Evolutionary conservation across 2,329 filamentous ascomycete genomes (phyloP).

Genomic region (Cercospora sojina): DNA sequence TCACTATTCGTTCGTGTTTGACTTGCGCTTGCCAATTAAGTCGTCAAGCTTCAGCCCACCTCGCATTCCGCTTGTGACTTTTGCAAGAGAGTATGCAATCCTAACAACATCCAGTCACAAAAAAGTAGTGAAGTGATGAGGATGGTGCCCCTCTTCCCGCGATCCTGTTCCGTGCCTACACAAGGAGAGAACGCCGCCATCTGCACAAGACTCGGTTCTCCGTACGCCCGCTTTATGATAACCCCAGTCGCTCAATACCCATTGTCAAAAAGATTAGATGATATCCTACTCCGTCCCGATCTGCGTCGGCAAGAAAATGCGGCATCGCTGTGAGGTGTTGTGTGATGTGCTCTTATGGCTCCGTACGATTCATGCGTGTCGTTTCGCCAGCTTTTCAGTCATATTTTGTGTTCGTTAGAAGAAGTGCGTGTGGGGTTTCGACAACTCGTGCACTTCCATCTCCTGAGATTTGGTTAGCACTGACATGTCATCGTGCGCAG

Average conservation of each 20-base stretch:
- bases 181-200: constrained; percentile 13
- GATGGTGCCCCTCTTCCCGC: neutral
- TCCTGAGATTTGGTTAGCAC: constrained; percentile 64
- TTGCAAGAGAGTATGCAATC: constrained; percentile 27
- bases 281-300: constrained; percentile 21
- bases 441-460: constrained; percentile 99
- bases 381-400: constrained; percentile 21
- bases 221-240: constrained; percentile 12
- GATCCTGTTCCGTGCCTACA: constrained; percentile 2
- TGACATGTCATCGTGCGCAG: constrained; percentile 1
- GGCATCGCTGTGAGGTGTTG: constrained; percentile 13
- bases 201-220: constrained; percentile 13
- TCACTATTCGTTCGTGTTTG: neutral
- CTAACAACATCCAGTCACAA: constrained; percentile 24
- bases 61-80: constrained; percentile 11
- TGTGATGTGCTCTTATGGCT: constrained; percentile 21
- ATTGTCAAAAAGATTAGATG: constrained; percentile 23
- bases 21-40: constrained; percentile 6
- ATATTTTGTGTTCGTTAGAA: constrained; percentile 65
- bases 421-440: constrained; percentile 99
- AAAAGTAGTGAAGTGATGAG: constrained; percentile 14
- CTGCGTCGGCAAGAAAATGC: constrained; percentile 17
- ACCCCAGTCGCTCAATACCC: constrained; percentile 19
- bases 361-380: constrained; percentile 22
- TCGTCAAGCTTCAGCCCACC: constrained; percentile 1